A percentile compares a stretch with the other conserved stretches of the same genome.
phyloP scores from a whole-genome alignment of 108 stramenopile genomes.

The Fragilaria crotonensis region DNA sequence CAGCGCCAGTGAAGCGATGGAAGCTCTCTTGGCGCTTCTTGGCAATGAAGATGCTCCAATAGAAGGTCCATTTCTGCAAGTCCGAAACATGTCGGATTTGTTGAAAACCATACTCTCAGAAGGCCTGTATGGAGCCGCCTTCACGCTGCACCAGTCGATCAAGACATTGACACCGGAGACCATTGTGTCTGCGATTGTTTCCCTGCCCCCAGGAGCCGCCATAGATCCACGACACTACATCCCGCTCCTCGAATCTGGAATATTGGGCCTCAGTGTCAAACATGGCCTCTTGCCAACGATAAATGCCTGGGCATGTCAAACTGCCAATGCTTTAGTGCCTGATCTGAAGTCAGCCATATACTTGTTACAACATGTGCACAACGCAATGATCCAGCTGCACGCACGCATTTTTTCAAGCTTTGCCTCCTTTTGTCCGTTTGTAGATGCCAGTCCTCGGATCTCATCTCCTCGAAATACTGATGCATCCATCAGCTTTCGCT shows the following conservation, averaged over 20 bases:
- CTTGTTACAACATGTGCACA: neutral
- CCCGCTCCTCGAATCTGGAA: conserved; percentile 37
- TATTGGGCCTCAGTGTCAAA: conserved; percentile 55
- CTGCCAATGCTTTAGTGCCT: conserved; percentile 48
- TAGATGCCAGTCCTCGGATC: conserved; percentile 3
- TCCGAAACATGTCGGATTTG: conserved; percentile 19
- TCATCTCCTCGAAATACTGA: neutral
- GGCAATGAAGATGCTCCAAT: conserved; percentile 9
- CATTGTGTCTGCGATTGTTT: conserved; percentile 35
- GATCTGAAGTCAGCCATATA: conserved; percentile 54
- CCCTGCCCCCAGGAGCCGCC: conserved; percentile 19
- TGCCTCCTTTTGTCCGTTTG: conserved; percentile 31
- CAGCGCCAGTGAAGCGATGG: conserved; percentile 23
- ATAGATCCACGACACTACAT: conserved; percentile 48
- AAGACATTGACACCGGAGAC: conserved; percentile 25
- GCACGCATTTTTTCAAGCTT: conserved; percentile 30
- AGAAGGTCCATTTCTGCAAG: conserved; percentile 24
- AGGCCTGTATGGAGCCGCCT: conserved; percentile 35
- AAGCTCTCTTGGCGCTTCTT: conserved; percentile 4
- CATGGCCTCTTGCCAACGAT: conserved; percentile 50
- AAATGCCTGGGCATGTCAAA: conserved; percentile 50
- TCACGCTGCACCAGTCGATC: conserved; percentile 34
- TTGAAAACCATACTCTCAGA: conserved; percentile 26
- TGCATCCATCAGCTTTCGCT: neutral
- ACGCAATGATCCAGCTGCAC: conserved; percentile 2